These are phyloP conservation scores for Neofusicoccum parvum DNA, from an alignment of 2,329 filamentous ascomycete species.

Conservation along the genomic window DNA sequence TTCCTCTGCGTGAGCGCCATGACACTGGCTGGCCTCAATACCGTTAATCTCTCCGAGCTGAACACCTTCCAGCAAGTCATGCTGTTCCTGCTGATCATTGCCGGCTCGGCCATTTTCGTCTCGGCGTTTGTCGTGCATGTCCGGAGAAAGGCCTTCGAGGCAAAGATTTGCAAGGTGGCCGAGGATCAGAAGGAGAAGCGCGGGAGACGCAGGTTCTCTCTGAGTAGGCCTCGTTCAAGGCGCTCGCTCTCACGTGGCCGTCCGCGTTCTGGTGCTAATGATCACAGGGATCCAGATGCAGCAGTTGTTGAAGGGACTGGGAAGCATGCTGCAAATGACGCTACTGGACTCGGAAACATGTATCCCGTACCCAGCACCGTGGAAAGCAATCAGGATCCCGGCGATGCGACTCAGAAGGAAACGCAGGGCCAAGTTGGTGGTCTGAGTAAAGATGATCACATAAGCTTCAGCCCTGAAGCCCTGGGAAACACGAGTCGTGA, in stretches of 20 bases:
- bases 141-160: slow-evolving; percentile 64
- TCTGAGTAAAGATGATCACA: slow-evolving; percentile 25
- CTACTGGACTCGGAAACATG: too few species aligned
- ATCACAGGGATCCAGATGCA: background rate
- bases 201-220: background rate
- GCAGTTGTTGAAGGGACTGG: background rate
- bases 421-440: background rate
- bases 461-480: slow-evolving; percentile 34
- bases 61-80: slow-evolving; percentile 70
- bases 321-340: background rate
- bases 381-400: background rate
- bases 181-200: slow-evolving; percentile 30
- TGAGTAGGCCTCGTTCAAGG: slow-evolving; percentile 24
- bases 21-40: slow-evolving; percentile 69
- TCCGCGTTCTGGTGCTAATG: background rate
- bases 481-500: slow-evolving; percentile 23
- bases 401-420: background rate
- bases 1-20: slow-evolving; percentile 69
- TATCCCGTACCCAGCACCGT: background rate
- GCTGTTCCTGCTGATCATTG: slow-evolving; percentile 65
- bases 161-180: slow-evolving; percentile 59
- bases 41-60: slow-evolving; percentile 63
- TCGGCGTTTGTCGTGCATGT: slow-evolving; percentile 65
- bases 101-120: slow-evolving; percentile 69
- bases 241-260: slow-evolving; percentile 20